Conservation (phyloP, 1,139 yeast species). For the Tardiomyces blankii region DNA sequence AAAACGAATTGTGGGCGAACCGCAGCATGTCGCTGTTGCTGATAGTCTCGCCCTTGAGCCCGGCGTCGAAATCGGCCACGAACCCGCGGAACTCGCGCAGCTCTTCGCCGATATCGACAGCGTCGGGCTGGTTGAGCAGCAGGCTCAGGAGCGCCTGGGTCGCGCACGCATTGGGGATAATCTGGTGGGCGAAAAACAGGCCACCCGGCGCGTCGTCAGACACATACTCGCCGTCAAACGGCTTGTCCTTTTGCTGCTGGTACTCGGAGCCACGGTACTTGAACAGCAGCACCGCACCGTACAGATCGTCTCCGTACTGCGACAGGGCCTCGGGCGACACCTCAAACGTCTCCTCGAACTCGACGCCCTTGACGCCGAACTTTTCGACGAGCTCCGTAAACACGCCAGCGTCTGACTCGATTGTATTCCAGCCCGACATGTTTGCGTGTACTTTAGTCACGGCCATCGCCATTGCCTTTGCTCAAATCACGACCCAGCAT, state of each 20-base stretch:
- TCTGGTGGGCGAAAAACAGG: slow-evolving; percentile 55
- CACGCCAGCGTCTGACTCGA: slow-evolving; percentile 68
- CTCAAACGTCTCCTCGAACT: slow-evolving; percentile 49
- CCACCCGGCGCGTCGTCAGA: slow-evolving; percentile 23
- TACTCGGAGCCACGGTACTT: slow-evolving; percentile 46
- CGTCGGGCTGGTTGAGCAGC: slow-evolving; percentile 35
- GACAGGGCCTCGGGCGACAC: slow-evolving; percentile 36
- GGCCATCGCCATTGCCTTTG: too few species aligned
- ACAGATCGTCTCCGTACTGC: slow-evolving; percentile 15
- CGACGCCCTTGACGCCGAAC: slow-evolving; percentile 44
- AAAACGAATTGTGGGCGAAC: slow-evolving; percentile 52
- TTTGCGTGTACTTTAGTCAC: too few species aligned
- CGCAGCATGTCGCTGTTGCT: slow-evolving; percentile 52
- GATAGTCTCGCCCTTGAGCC: slow-evolving; percentile 51
- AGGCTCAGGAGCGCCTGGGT: slow-evolving; percentile 63
- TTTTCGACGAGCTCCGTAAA: slow-evolving; percentile 54
- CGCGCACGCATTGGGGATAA: slow-evolving; percentile 66
- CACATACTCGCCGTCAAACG: neutral
- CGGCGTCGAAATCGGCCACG: slow-evolving; percentile 45
- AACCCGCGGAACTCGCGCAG: slow-evolving; percentile 40
- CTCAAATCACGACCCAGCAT: too few species aligned
- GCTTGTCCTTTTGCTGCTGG: slow-evolving; percentile 20
- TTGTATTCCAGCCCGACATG: slow-evolving; percentile 43
- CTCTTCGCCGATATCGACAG: slow-evolving; percentile 39
- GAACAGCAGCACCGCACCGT: slow-evolving; percentile 54